Conservation (phyloP, 2,329 filamentous ascomycete species). For the Cylindrodendrum hubeiense region DNA sequence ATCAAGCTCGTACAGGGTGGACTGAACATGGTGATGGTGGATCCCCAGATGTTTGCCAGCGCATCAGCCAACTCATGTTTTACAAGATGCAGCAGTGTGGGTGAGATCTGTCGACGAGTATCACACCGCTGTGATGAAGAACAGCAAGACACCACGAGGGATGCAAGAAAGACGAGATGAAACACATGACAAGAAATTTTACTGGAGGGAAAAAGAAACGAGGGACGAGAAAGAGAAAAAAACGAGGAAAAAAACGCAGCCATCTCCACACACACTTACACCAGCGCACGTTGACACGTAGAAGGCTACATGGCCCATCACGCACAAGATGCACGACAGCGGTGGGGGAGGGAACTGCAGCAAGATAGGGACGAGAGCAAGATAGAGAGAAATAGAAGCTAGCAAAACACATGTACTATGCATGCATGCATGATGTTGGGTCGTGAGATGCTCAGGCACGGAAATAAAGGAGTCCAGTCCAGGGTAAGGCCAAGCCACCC, state of each 20-base stretch:
- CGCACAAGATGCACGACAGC: not conserved
- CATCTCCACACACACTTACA: conserved; percentile 6
- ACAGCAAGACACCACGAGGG: not conserved
- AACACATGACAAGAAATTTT: not conserved
- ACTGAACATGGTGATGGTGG: not conserved
- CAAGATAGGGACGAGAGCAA: not conserved
- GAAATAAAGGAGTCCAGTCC: not conserved
- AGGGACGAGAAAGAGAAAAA: not conserved
- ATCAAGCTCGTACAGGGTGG: not conserved
- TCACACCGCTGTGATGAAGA: not conserved
- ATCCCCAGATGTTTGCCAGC: not conserved
- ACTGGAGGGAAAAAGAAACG: not conserved
- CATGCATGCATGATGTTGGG: conserved; percentile 8
- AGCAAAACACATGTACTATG: not conserved
- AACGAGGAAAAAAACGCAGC: not conserved
- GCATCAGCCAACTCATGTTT: conserved; percentile 8
- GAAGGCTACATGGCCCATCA: not conserved
- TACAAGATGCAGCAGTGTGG: not conserved
- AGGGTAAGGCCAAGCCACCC: not conserved
- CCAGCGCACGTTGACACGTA: conserved; percentile 1
- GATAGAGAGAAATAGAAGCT: not conserved
- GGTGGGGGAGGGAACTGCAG: not conserved
- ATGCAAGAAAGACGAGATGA: not conserved
- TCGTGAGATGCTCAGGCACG: not conserved
- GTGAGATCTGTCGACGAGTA: not conserved